Conservation (phyloP, 495 filamentous ascomycete species). For the Cryomyces antarcticus region DNA sequence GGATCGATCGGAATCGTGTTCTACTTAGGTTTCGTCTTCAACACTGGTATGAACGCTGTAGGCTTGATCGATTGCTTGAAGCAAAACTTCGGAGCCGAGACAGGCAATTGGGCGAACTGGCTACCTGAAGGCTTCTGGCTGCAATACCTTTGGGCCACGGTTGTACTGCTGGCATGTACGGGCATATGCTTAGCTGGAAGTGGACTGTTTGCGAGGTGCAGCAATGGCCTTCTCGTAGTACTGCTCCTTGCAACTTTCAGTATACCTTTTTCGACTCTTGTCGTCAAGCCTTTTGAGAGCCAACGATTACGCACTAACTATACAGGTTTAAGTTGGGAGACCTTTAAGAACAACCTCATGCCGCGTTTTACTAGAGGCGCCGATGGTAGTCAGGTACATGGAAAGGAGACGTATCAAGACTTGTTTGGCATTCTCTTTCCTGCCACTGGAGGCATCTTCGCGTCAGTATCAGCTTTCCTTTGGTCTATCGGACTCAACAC, state of each 20-base stretch:
- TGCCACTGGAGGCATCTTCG: conserved; percentile 56
- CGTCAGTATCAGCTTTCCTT: conserved; percentile 21
- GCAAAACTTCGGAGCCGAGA: conserved; percentile 46
- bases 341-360: conserved; percentile 49
- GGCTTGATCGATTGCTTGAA: conserved; percentile 68
- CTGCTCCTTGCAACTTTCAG: conserved; percentile 58
- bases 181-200: conserved; percentile 62
- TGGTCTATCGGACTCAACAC: not conserved
- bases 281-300: conserved; percentile 44
- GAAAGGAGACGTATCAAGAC: conserved; percentile 57
- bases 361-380: conserved; percentile 47
- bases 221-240: conserved; percentile 57
- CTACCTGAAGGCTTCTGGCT: conserved; percentile 59
- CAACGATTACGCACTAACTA: conserved; percentile 44
- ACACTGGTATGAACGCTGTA: conserved; percentile 76
- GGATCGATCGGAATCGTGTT: conserved; percentile 85
- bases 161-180: conserved; percentile 53
- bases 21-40: conserved; percentile 67
- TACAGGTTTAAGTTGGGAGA: conserved; percentile 50
- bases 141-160: conserved; percentile 59
- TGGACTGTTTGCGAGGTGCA: conserved; percentile 59
- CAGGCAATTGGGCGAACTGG: conserved; percentile 37
- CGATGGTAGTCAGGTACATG: conserved; percentile 42
- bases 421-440: conserved; percentile 79
- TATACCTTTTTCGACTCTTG: conserved; percentile 55